Base-by-base conservation (phyloP, 108 stramenopile species). In the Nannochloropsis gaditana region DNA sequence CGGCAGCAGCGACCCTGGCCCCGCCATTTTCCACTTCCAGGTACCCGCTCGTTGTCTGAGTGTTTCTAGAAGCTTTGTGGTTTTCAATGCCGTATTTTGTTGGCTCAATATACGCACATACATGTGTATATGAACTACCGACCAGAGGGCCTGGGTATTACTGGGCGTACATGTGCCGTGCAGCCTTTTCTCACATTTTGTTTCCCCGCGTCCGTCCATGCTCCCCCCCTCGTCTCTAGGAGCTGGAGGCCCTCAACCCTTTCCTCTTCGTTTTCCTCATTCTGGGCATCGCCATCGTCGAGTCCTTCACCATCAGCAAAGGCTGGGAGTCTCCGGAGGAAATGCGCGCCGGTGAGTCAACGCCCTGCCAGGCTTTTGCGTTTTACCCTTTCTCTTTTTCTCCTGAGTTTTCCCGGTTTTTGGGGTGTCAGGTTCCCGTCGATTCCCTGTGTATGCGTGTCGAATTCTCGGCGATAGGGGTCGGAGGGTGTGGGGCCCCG, bases 11-110 rank as follows among this genome's bases (percentile, higher is more conserved):
- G 83, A 86, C 80, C 79, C 85, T 80, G 96, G 96, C 86, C 95
- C 96, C 44, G 96, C 94, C 89, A 95, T 95, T 93, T 92, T 91
- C 83, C 95, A 96, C 93, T 88, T 95, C 21, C 95, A 96, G 83
- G 89, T 94, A 82, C 85, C 94, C 11, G 93, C 91, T 45, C 5
- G 45, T 43, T 41, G 85, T 86, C 83, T 31, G 31, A 31, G 31
- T 31, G 31, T 31, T 31, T 31, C 31, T 31, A 31, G 31, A 31
- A 31, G 31, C 31, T 1, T 31, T 31, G 31, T 31, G 31, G 31
- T 31, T 31, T 31, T 31, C 31, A 31, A 1, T 31, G 31, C 31
- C 31, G 31, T 31, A 31, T 31, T 31, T 31, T 31, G 31, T 31
- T 31, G 31, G 31, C 31, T 31, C 31, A 31, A 31, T 31, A 31